Base-by-base conservation (phyloP, 768 basidiomycete genomes). In the Mycena latifolia region DNA sequence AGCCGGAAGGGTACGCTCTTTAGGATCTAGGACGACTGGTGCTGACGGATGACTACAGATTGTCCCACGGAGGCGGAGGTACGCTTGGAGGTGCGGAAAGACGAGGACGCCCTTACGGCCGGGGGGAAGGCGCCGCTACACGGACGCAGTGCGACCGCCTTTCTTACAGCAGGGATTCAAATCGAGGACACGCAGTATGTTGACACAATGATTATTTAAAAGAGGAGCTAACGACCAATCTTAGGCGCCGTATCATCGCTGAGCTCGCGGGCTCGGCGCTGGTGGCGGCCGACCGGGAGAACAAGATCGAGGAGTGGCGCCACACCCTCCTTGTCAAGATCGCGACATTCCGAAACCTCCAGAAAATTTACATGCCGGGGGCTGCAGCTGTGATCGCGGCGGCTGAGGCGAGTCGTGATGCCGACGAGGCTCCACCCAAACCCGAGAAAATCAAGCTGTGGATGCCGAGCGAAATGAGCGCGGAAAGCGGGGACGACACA, bases 321-420 rank as follows among this genome's bases (percentile, higher is more conserved):
- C 33, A 33, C 18, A 37, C 60, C 0, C 31, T 71, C 18, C 15
- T 45, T 3, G 22, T n/a, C 7, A 66, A 67, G 35, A 17, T 69
- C 15, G 20, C 5, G 12, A 58, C 22, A 8, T 69, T 73, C 29
- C 35, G 65, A 0, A 5, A 18, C 1, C 43, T 61, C 0, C 63
- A 70, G 47, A 56, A 48, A 9, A 48, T 39, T 5, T 55, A 58
- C 24, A 65, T 61, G 55, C 69, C 71, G 1, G 70, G 65, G 6
- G 70, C 55, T 0, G 46, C 47, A 0, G 22, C 28, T 2, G n/a
- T 35, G 1, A n/a, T 64, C 6, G 48, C 12, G 33, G 48, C 24
- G 5, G 62, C 58, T 3, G 69, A 71, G 28, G 48, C 33, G 4
- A 25, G 17, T 7, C 52, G 63, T 1, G 55, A 63, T 27, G 2